phyloP scores from a whole-genome alignment of 2,329 filamentous ascomycete species.

The Claviceps purpurea region DNA sequence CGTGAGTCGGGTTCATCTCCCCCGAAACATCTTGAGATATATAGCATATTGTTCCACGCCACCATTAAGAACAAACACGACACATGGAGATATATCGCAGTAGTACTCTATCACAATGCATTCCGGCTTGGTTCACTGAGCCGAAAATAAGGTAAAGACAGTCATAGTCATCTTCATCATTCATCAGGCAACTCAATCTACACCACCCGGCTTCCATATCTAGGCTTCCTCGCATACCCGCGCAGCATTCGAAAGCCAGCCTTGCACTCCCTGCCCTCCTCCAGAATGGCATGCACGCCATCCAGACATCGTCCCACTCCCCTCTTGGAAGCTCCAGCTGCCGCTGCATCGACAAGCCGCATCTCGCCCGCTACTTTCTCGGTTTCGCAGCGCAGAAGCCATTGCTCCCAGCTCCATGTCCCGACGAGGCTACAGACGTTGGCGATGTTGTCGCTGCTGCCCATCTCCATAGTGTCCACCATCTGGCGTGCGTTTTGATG shows the following conservation, averaged over 20 bases:
- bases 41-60: too few relatives aligned
- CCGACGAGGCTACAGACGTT: constrained; percentile 71
- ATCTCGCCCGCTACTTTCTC: constrained; percentile 63
- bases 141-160: too few relatives aligned
- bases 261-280: constrained; percentile 47
- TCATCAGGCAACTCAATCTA: constrained; percentile 19
- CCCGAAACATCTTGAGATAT: too few relatives aligned
- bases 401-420: constrained; percentile 89
- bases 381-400: constrained; percentile 77
- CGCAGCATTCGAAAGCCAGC: constrained; percentile 48
- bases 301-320: constrained; percentile 48
- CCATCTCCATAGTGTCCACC: constrained; percentile 49
- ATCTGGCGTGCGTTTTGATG: constrained; percentile 30
- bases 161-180: neutral
- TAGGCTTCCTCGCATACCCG: constrained; percentile 52
- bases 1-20: too few relatives aligned
- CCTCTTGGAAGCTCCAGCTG: constrained; percentile 34
- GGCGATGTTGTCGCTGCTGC: constrained; percentile 58
- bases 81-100: too few relatives aligned
- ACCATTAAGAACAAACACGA: too few relatives aligned
- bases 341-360: constrained; percentile 38
- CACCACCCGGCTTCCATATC: constrained; percentile 23
- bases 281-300: constrained; percentile 45
- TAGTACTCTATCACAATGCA: too few relatives aligned
- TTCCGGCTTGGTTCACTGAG: too few relatives aligned